phyloP scores from a whole-genome alignment of 805 yeast species.

The Maudiozyma bulderi region DNA sequence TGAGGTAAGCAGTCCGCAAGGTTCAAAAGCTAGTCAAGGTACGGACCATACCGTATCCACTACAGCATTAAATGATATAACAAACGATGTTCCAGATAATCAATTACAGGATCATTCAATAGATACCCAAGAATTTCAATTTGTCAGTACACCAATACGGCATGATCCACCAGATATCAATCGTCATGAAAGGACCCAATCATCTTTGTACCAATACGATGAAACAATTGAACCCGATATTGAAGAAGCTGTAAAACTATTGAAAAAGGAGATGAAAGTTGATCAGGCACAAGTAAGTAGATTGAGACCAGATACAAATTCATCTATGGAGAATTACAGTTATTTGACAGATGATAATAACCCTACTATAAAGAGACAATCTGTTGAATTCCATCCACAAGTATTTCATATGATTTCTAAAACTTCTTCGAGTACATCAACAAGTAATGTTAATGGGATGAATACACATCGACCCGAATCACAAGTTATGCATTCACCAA shows the following conservation, averaged over 20 bases:
- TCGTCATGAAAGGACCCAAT: neutral
- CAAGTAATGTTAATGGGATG: neutral
- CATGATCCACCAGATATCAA: neutral
- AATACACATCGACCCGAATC: neutral
- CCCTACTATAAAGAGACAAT: neutral
- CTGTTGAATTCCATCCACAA: conserved; percentile 3
- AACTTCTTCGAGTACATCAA: neutral
- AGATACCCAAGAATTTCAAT: neutral
- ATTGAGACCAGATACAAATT: no score
- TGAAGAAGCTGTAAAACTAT: conserved; percentile 20
- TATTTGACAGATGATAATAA: neutral
- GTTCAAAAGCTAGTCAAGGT: neutral
- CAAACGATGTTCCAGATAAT: neutral
- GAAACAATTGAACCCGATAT: conserved; percentile 15
- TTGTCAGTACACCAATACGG: neutral
- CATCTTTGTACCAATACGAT: conserved; percentile 3
- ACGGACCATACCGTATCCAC: neutral
- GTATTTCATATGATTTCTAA: conserved; percentile 2
- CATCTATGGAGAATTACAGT: neutral
- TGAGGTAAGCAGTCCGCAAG: neutral
- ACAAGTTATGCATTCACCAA: conserved; percentile 3
- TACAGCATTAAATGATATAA: neutral
- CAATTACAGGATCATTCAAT: neutral
- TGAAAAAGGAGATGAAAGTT: conserved; percentile 12
- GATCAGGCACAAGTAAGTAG: conserved; percentile 4